Conservation (phyloP, 805 yeast species). For the Yarrowia divulgata region DNA sequence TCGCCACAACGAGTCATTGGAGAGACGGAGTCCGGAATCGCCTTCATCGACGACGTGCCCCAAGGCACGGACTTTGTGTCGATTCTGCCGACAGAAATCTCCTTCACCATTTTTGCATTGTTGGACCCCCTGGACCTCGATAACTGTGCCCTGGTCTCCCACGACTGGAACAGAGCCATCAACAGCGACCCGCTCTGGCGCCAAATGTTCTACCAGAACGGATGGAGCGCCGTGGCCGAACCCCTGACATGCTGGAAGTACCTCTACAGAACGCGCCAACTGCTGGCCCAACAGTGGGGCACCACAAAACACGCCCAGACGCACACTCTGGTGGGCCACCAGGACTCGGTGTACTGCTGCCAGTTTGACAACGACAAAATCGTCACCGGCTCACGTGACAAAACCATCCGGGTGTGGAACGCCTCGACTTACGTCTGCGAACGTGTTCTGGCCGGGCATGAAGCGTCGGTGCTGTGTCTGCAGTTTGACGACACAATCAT, state of each 20-base stretch:
- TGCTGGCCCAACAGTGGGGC: conserved; percentile 47
- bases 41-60: conserved; percentile 41
- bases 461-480: conserved; percentile 50
- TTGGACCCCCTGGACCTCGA: conserved; percentile 42
- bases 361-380: conserved; percentile 73
- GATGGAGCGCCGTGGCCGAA: conserved; percentile 42
- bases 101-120: conserved; percentile 41
- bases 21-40: conserved; percentile 45
- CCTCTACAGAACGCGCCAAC: conserved; percentile 44
- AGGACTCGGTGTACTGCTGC: conserved; percentile 82
- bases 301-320: conserved; percentile 43
- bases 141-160: conserved; percentile 43
- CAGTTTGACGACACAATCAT: conserved; percentile 45
- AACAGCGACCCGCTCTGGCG: conserved; percentile 45
- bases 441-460: conserved; percentile 40
- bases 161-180: conserved; percentile 43
- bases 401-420: conserved; percentile 51
- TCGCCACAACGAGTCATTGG: conserved; percentile 37
- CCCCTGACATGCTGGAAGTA: conserved; percentile 45
- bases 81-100: conserved; percentile 43
- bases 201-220: conserved; percentile 38
- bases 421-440: conserved; percentile 42
- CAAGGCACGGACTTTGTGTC: conserved; percentile 41
- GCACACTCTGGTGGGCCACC: conserved; percentile 62
- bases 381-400: conserved; percentile 75